A percentile compares a stretch with the other conserved stretches of the same genome.
Conservation (phyloP, 169 alveolate species). For the Eimeria zaria region DNA sequence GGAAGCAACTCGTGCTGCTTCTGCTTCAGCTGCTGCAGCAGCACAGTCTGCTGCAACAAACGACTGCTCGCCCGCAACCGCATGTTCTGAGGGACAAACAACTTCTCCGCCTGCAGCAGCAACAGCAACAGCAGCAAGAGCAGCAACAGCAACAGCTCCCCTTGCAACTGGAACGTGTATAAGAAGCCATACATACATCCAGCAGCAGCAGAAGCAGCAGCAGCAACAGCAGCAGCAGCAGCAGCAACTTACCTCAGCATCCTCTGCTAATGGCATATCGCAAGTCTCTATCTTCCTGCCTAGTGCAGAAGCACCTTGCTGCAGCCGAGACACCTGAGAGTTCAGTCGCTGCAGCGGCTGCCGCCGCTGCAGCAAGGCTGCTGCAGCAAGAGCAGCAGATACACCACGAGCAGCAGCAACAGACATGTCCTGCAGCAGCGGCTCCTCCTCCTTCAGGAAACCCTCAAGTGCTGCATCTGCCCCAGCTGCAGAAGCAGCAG, state of each 20-base stretch:
- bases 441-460: slow-evolving; percentile 53
- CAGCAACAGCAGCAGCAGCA: slow-evolving; percentile 4
- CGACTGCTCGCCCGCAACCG: slow-evolving; percentile 77
- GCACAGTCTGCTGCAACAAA: slow-evolving; percentile 74
- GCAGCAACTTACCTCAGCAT: slow-evolving; percentile 56
- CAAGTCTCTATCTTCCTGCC: slow-evolving; percentile 34
- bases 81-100: slow-evolving; percentile 72
- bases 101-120: slow-evolving; percentile 79
- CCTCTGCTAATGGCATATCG: slow-evolving; percentile 43
- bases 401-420: slow-evolving; percentile 67
- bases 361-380: slow-evolving; percentile 74
- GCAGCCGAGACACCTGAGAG: slow-evolving; percentile 9
- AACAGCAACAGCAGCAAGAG: slow-evolving; percentile 45
- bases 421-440: slow-evolving; percentile 52
- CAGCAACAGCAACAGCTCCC: slow-evolving; percentile 1
- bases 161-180: no score
- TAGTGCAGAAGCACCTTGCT: slow-evolving; percentile 14
- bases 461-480: slow-evolving; percentile 43
- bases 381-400: slow-evolving; percentile 63
- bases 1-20: slow-evolving; percentile 50
- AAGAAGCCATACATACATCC: no score
- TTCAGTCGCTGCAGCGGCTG: slow-evolving; percentile 46
- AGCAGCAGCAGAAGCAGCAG: slow-evolving; percentile 24
- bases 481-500: background rate
- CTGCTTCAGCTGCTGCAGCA: slow-evolving; percentile 64